These are phyloP conservation scores for Hypericum androsaemum DNA, from an alignment of 345 rosid genomes.

Conservation along the genomic window DNA sequence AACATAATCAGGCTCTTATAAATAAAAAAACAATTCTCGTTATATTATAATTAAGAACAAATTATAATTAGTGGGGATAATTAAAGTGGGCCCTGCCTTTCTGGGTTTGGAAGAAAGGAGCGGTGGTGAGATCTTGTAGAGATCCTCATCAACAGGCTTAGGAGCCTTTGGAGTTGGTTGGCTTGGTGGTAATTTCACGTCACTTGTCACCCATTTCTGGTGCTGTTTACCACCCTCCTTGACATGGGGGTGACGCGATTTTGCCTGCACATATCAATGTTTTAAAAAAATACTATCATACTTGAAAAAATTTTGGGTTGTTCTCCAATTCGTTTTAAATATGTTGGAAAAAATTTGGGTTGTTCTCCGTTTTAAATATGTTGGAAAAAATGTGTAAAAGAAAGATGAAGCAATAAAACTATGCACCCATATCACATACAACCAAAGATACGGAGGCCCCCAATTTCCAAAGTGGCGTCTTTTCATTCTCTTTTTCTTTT, in stretches of 20 bases:
- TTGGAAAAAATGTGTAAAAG: too few relatives aligned
- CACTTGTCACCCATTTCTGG: conserved; percentile 22
- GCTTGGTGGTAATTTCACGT: conserved; percentile 18
- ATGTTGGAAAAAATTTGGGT: too few relatives aligned
- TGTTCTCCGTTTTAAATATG: too few relatives aligned
- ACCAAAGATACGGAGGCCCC: too few relatives aligned
- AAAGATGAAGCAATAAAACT: too few relatives aligned
- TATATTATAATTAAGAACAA: neutral
- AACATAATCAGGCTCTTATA: neutral
- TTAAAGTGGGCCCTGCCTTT: conserved; percentile 28
- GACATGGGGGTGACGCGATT: conserved; percentile 15
- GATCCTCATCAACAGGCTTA: conserved; percentile 6
- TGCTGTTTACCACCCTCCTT: conserved; percentile 23
- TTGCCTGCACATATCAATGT: conserved; percentile 24
- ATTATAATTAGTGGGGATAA: neutral
- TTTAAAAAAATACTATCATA: too few relatives aligned
- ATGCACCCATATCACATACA: too few relatives aligned
- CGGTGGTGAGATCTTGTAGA: conserved; percentile 32
- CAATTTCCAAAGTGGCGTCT: neutral
- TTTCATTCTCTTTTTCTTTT: neutral
- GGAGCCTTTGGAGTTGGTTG: conserved; percentile 22
- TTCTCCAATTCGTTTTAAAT: too few relatives aligned
- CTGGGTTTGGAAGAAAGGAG: conserved; percentile 49
- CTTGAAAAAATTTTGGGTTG: neutral
- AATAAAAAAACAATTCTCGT: neutral